Base-by-base conservation (phyloP, 2,329 filamentous ascomycete genomes). In the Botrytis porri region DNA sequence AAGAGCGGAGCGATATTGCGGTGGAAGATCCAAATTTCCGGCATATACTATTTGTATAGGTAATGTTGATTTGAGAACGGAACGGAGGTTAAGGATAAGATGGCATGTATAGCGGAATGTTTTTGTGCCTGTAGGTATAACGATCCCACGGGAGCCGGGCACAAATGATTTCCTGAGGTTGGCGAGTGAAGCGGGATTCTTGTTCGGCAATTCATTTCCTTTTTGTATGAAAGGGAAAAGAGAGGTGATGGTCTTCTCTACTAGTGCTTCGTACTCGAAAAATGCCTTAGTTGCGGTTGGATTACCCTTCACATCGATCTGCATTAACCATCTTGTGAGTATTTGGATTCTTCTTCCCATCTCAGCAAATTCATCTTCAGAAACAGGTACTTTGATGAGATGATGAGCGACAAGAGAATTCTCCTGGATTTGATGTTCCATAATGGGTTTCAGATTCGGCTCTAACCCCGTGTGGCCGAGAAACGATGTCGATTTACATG, bases 51-150 rank as follows among this genome's bases (percentile, higher is more conserved):
- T 69, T 41, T 69, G 63, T 51, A 72, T 69, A 4, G 54, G 54
- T 10, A 72, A 61, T 14, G 29, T 41, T 22, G 62, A 69, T 62
- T 61, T 61, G 16, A 72, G 39, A 39, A 51, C 20, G 22, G 12
- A 43, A 18, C 41, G 51, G 12, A 72, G 39, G 3, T 48, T 66
- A 16, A 45, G 35, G 22, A 69, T 51, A 22, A 69, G 70, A 51
- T 72, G 63, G 9, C 51, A 60, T 61, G 63, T 43, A 20, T 67
- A 72, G 8, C 51, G 54, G 51, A 69, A 72, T 20, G 62, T 45
- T 20, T 69, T 39, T 29, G 29, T 43, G 29, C 63, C 70, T 10
- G 39, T 61, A 5, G 51, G 63, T 35, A 72, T 69, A 4, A 72
- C 62, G 32, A 69, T 61, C 1, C 51, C 70, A 10, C 39, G 63